These are phyloP conservation scores for Groenewaldozyma auringiensis DNA, from an alignment of 1,139 yeast species.

Conservation along the genomic window DNA sequence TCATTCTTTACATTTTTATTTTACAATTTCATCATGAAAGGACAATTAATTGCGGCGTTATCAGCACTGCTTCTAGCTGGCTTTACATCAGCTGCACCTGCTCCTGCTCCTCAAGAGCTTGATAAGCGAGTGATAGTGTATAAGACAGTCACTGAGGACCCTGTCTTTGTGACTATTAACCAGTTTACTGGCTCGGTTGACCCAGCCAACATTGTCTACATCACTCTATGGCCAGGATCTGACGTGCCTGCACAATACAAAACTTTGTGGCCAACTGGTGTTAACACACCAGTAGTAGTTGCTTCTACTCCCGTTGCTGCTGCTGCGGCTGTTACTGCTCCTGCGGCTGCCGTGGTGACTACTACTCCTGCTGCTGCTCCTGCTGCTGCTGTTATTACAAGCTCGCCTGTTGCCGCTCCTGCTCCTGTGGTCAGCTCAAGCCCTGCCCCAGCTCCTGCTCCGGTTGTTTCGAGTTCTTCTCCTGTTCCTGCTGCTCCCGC, in stretches of 20 bases:
- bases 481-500: conserved; percentile 12
- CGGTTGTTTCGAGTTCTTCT: conserved; percentile 5
- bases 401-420: conserved; percentile 9
- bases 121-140: conserved; percentile 10
- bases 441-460: conserved; percentile 6
- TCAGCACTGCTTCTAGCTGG: not conserved
- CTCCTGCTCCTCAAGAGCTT: conserved; percentile 5
- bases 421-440: conserved; percentile 13
- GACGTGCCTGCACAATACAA: conserved; percentile 2
- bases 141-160: conserved; percentile 17
- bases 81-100: conserved; percentile 6
- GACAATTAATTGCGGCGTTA: not conserved
- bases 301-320: conserved; percentile 11
- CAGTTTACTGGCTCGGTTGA: conserved; percentile 11
- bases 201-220: conserved; percentile 9
- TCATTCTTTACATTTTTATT: not conserved
- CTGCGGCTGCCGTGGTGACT: conserved; percentile 8
- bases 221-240: conserved; percentile 3
- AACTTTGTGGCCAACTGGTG: not conserved
- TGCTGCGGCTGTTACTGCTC: conserved; percentile 7
- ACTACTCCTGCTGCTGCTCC: conserved; percentile 1
- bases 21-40: not conserved
- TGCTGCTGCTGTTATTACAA: conserved; percentile 11
- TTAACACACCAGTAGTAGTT: conserved; percentile 25
- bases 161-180: conserved; percentile 18